Conservation (phyloP, 1,284 basidiomycete genomes). For the Malassezia nana region DNA sequence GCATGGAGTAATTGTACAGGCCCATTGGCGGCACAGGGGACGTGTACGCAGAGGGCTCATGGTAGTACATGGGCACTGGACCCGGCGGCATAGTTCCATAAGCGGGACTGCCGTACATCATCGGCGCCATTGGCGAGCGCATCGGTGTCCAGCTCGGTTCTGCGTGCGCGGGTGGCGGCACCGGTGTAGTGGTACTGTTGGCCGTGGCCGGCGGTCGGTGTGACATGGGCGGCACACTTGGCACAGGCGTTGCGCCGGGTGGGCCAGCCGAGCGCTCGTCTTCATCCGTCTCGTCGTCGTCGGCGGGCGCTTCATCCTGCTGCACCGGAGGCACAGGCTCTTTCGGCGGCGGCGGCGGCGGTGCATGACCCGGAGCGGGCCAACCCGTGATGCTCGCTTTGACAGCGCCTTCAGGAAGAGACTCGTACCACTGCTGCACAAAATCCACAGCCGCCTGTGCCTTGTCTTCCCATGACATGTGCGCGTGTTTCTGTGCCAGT, state of each 20-base stretch:
- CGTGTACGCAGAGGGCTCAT: not conserved
- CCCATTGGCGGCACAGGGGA: conserved; percentile 2
- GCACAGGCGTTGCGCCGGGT: not conserved
- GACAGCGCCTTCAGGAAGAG: conserved; percentile 1
- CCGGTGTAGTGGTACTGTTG: not conserved
- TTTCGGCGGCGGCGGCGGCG: conserved; percentile 1
- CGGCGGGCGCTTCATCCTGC: not conserved
- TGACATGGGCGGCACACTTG: not conserved
- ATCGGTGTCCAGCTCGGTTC: conserved; percentile 2
- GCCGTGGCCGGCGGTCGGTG: not conserved
- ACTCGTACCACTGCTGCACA: conserved; percentile 12
- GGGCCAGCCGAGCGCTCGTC: conserved; percentile 1
- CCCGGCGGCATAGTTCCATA: not conserved
- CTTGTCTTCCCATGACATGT: conserved; percentile 22
- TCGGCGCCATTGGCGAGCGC: not conserved
- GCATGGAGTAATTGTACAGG: conserved; percentile 4
- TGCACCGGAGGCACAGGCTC: not conserved
- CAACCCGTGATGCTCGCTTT: conserved; percentile 8
- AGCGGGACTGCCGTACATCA: not conserved
- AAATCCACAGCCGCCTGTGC: conserved; percentile 4
- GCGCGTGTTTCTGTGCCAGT: conserved; percentile 27
- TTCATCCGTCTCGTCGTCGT: conserved; percentile 17
- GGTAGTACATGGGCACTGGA: conserved; percentile 5
- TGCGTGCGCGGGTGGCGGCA: not conserved
- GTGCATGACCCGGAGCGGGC: not conserved